Evolutionary conservation across 2,329 filamentous ascomycete species (phyloP).

Genomic region (Herpotrichia juniperi): DNA sequence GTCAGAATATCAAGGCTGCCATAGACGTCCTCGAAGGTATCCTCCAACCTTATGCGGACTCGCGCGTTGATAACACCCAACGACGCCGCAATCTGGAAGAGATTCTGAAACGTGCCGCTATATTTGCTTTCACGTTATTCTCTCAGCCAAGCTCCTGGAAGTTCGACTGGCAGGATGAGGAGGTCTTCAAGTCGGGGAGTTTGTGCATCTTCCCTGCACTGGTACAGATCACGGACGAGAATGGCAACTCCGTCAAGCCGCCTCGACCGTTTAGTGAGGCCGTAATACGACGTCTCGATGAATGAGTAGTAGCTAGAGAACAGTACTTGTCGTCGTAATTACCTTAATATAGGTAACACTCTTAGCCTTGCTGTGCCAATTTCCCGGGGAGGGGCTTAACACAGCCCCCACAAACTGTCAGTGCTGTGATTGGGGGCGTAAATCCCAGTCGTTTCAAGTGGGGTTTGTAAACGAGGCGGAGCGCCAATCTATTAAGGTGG

Average conservation of each 20-base stretch:
- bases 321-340: not conserved
- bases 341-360: not conserved
- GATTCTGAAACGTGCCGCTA: constrained; percentile 40
- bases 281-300: constrained; percentile 30
- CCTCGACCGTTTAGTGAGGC: constrained; percentile 38
- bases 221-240: constrained; percentile 39
- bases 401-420: constrained; percentile 1
- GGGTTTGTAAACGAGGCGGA: constrained; percentile 1
- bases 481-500: constrained; percentile 7
- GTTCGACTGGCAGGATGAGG: constrained; percentile 40
- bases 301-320: constrained; percentile 10
- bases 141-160: constrained; percentile 40
- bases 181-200: constrained; percentile 28
- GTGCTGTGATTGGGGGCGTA: not conserved
- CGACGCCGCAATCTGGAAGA: constrained; percentile 40
- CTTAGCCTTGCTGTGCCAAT: not conserved
- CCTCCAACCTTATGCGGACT: constrained; percentile 33
- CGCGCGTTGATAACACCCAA: constrained; percentile 31
- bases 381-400: not conserved
- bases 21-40: constrained; percentile 30
- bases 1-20: constrained; percentile 27
- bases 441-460: constrained; percentile 1
- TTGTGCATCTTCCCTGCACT: constrained; percentile 44
- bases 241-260: constrained; percentile 28
- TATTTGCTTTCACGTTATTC: constrained; percentile 44